phyloP scores from a whole-genome alignment of 2,329 filamentous ascomycete genomes.

The Colletotrichum orchidophilum region DNA sequence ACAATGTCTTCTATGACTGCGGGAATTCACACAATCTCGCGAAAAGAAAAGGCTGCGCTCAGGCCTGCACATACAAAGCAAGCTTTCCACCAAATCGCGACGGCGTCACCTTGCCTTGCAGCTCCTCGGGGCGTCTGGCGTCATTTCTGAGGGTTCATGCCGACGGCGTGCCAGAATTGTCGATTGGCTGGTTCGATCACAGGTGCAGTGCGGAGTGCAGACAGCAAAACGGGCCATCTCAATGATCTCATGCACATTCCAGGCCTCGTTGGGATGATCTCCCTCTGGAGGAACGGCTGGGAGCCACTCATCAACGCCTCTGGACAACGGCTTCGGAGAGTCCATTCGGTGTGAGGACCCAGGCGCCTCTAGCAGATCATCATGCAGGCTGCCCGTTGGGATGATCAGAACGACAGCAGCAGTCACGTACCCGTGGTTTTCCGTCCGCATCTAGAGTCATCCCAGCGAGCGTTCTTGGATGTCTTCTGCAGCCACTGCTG shows the following conservation, averaged over 20 bases:
- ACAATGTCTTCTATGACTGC: not conserved
- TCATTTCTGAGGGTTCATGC: not conserved
- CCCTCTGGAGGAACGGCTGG: not conserved
- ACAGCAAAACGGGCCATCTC: not conserved
- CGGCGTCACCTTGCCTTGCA: not conserved
- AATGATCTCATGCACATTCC: not conserved
- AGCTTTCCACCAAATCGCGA: too few relatives aligned
- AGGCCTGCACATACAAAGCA: not conserved
- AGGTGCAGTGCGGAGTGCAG: conserved; percentile 10
- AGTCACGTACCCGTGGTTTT: too few relatives aligned
- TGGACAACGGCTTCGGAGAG: too few relatives aligned
- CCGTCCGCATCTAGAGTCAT: too few relatives aligned
- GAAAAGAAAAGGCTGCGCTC: not conserved
- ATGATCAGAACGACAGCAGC: too few relatives aligned
- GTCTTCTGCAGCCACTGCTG: conserved; percentile 9
- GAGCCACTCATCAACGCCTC: not conserved
- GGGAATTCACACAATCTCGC: not conserved
- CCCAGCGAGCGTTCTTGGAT: not conserved
- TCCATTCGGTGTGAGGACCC: too few relatives aligned
- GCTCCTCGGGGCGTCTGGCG: not conserved
- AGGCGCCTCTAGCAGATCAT: too few relatives aligned
- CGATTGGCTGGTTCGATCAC: not conserved
- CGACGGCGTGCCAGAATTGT: not conserved
- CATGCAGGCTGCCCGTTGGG: too few relatives aligned
- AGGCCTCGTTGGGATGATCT: not conserved